Conservation (phyloP, 495 filamentous ascomycete genomes). For the Letharia lupina region DNA sequence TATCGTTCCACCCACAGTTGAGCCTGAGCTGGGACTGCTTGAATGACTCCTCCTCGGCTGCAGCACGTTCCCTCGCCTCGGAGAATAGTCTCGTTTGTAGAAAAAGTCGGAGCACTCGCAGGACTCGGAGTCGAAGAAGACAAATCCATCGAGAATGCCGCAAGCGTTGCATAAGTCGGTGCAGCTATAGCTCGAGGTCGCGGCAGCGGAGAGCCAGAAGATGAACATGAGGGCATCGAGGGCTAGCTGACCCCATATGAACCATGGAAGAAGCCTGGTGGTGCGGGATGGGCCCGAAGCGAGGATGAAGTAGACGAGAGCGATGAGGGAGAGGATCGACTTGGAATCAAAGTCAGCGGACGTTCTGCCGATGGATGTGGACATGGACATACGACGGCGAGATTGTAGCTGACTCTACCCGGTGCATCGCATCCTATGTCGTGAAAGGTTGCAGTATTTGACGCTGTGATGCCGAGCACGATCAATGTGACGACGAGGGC, state of each 20-base stretch:
- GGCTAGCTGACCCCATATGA: constrained; percentile 17
- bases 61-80: not conserved
- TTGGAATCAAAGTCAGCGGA: constrained; percentile 15
- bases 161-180: constrained; percentile 24
- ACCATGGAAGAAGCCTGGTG: constrained; percentile 20
- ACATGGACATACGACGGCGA: constrained; percentile 21
- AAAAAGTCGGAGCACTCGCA: constrained; percentile 1
- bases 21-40: not conserved
- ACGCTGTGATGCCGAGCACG: constrained; percentile 21
- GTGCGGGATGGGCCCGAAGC: constrained; percentile 17
- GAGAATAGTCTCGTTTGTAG: constrained; percentile 10
- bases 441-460: constrained; percentile 11
- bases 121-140: constrained; percentile 8
- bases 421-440: constrained; percentile 18
- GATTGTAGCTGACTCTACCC: constrained; percentile 19
- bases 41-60: not conserved
- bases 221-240: constrained; percentile 23
- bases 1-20: constrained; percentile 3
- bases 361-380: not conserved
- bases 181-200: constrained; percentile 21
- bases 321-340: constrained; percentile 22
- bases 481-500: constrained; percentile 21
- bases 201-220: constrained; percentile 23
- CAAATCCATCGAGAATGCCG: constrained; percentile 4
- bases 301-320: constrained; percentile 21